Evolutionary conservation across 208 protist species (phyloP).

Genomic region (Trypanosoma lewisi): DNA sequence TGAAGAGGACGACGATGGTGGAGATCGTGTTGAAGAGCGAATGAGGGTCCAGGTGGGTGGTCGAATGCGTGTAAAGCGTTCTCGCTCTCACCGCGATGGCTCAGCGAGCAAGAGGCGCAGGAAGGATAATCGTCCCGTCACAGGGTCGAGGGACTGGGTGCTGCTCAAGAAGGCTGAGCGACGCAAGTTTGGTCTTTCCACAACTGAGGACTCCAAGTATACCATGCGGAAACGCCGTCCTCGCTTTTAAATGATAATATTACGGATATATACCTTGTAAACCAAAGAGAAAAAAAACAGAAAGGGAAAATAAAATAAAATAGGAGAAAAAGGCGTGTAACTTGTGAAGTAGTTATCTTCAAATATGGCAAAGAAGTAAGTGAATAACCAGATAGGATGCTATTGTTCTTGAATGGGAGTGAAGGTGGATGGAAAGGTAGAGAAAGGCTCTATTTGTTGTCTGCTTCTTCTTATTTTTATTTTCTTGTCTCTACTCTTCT

Average conservation of each 20-base stretch:
- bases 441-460: neutral
- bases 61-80: slow-evolving; percentile 33
- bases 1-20: slow-evolving; percentile 33
- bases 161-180: slow-evolving; percentile 94
- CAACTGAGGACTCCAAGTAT: slow-evolving; percentile 94
- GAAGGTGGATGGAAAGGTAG: no score
- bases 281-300: slow-evolving; percentile 3
- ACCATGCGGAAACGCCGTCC: slow-evolving; percentile 91
- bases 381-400: no score
- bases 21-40: slow-evolving; percentile 34
- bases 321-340: neutral
- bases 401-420: no score
- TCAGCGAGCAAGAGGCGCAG: slow-evolving; percentile 41
- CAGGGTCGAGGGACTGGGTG: slow-evolving; percentile 94
- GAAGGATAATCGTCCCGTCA: slow-evolving; percentile 67
- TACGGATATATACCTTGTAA: no score
- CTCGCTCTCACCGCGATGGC: slow-evolving; percentile 21
- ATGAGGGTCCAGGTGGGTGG: slow-evolving; percentile 21
- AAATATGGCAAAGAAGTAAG: no score
- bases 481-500: neutral
- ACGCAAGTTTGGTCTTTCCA: slow-evolving; percentile 88
- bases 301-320: neutral
- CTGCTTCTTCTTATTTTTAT: neutral
- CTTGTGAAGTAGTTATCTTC: no score
- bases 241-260: slow-evolving; percentile 76